These are phyloP conservation scores for Magnusiomyces tetraspermus DNA, from an alignment of 1,139 yeast genomes.

Conservation along the genomic window DNA sequence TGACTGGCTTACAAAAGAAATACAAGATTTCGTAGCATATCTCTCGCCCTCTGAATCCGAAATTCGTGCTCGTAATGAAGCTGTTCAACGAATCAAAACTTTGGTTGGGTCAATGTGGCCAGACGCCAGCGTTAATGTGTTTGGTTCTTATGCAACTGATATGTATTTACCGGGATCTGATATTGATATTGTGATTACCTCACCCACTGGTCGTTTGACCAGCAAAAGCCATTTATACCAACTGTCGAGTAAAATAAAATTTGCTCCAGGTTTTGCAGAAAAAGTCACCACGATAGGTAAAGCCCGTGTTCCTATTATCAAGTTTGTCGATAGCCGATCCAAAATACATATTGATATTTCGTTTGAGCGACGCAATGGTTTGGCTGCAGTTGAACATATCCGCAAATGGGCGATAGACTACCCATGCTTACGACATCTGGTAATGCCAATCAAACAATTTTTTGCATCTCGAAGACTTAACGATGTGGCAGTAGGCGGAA, in stretches of 20 bases:
- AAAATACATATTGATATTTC: slow-evolving; percentile 81
- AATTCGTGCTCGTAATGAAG: slow-evolving; percentile 56
- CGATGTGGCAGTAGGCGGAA: slow-evolving; percentile 92
- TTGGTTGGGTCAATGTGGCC: slow-evolving; percentile 64
- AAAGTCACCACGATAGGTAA: slow-evolving; percentile 80
- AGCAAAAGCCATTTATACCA: slow-evolving; percentile 61
- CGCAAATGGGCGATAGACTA: slow-evolving; percentile 62
- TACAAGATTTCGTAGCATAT: slow-evolving; percentile 75
- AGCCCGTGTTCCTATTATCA: slow-evolving; percentile 93
- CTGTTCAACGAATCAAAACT: slow-evolving; percentile 51
- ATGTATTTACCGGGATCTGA: slow-evolving; percentile 92
- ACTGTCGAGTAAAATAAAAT: slow-evolving; percentile 60
- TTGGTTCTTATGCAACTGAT: slow-evolving; percentile 95
- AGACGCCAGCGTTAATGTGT: slow-evolving; percentile 72
- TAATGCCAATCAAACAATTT: slow-evolving; percentile 78
- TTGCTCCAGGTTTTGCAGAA: slow-evolving; percentile 47
- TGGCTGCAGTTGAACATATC: slow-evolving; percentile 74
- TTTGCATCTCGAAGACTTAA: slow-evolving; percentile 69
- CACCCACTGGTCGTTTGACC: slow-evolving; percentile 56
- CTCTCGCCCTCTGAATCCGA: slow-evolving; percentile 80
- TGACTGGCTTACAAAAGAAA: slow-evolving; percentile 83
- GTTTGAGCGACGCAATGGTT: slow-evolving; percentile 79
- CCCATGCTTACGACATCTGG: slow-evolving; percentile 80
- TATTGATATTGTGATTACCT: slow-evolving; percentile 84
- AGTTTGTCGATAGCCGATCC: slow-evolving; percentile 69